Evolutionary conservation across 106 monocot species (phyloP).

Genomic region (Dendrobium chrysotoxum): DNA sequence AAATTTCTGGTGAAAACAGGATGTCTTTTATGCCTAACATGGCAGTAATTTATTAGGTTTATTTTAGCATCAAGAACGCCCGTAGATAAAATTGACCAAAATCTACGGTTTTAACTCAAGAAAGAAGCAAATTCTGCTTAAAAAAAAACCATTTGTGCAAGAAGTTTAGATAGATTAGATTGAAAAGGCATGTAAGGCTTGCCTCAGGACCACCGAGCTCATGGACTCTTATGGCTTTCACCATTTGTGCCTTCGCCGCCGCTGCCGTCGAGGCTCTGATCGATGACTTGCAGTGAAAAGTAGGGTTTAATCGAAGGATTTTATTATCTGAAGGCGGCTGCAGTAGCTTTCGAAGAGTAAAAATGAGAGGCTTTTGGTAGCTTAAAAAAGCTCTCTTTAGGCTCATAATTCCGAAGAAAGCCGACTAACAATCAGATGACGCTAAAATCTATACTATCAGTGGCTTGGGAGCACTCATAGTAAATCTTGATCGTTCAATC

Average conservation of each 20-base stretch:
- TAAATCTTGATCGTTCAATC: no score
- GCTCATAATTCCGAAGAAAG: not conserved
- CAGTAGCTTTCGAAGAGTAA: not conserved
- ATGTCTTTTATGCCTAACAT: not conserved
- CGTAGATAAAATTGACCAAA: not conserved
- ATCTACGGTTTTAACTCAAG: not conserved
- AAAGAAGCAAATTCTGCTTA: not conserved
- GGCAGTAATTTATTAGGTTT: not conserved
- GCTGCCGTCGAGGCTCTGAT: not conserved
- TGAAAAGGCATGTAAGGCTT: not conserved
- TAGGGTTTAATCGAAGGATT: not conserved
- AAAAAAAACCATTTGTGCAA: not conserved
- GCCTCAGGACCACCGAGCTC: slow-evolving; percentile 88
- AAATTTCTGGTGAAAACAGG: not conserved
- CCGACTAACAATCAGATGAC: not conserved
- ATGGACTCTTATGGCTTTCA: slow-evolving; percentile 70
- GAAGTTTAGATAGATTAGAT: not conserved
- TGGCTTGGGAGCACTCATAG: no score
- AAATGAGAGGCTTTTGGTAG: not conserved
- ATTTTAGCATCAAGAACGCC: not conserved
- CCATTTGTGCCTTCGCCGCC: slow-evolving; percentile 36
- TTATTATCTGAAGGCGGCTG: not conserved
- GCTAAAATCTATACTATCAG: no score
- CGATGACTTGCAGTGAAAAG: not conserved
- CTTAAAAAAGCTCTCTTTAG: not conserved